Evolutionary conservation across 371 early-diverging fungal species (phyloP), one percentile per base, ranked within the genome.

Genomic region (Lichtheimia hyalospora): DNA sequence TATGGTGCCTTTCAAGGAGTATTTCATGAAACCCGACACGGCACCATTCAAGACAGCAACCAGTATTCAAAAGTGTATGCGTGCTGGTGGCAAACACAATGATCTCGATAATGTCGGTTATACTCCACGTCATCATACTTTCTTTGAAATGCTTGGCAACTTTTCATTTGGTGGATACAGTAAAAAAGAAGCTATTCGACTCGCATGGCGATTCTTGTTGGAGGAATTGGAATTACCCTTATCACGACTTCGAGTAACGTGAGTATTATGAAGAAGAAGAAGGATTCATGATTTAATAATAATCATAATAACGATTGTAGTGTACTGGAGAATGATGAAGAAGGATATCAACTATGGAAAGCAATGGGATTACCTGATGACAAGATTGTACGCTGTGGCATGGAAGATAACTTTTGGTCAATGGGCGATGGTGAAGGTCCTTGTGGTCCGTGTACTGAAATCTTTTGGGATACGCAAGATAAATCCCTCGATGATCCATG

Each of bases 371-470:
- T 91, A n/a, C 75, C 86, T 0, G 79, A 82, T 34, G 74, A 74
- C 6, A 82, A 64, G 72, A 88, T 91, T 56, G 79, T 85, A 3
- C 64, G 66, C 14, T 72, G 85, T 57, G 84, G 84, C n/a, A 67
- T 72, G 4, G 78, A 83, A 41, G 92, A 92, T 63, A 92, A 92
- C 67, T 91, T 90, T 66, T 92, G 92, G 92, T 73, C 85, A 5
- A 91, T 92, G 91, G 92, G 92, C n/a, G 84, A 84, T 49, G 86
- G 85, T n/a, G 87, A 88, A 59, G 90, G 90, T 3, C 92, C 92
- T 1, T 92, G 92, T 63, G 92, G 92, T 0, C 85, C 91, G 0
- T 89, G 92, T 61, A 86, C 91, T 12, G 92, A 92, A 60, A 89
- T 92, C 20, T 91, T 89, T 69, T 92, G 89, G 88, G 90, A 92